Base-by-base conservation (phyloP, 768 basidiomycete species). In the Suillus ampliporus region DNA sequence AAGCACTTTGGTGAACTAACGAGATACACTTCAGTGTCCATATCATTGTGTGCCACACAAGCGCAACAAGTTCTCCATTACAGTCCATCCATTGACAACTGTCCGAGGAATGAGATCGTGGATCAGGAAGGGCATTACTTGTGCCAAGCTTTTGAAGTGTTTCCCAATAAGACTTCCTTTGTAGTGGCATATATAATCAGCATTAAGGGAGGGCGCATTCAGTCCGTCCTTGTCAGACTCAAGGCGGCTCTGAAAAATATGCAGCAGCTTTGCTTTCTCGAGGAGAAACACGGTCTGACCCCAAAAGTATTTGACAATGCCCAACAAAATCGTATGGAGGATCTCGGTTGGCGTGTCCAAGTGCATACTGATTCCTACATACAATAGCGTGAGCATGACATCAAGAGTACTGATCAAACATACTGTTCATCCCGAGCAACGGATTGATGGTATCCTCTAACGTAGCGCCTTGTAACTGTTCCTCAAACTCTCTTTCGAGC, bases 281-380 rank as follows among this genome's bases (percentile, higher is more conserved):
- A 74, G 58, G 1, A 70, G 26, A 37, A 37, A 48, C 2, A 37
- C 28, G 0, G 67, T 70, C 46, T 69, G 64, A 5, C 62, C 65
- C 65, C 69, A 77, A 43, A 71, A 68, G 46, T 77, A 77, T 76
- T n/a, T 77, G 41, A 75, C 66, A 15, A 74, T 58, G 5, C 76
- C 74, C 1, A 78, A 67, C 2, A 77, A 65, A 26, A 73, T 59
- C 0, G 72, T 76, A 37, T 76, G 75, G 1, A 77, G 66, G 2
- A 71, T 67, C 57, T 76, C 71, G 0, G 70, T 75, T 0, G 72
- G 77, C 0, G 72, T 80, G 41, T 79, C 75, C 3, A 62, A 38
- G 26, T 76, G 73, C n/a, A 75, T 67, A 41, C 76, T 64, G 2
- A 77, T 11, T 14, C 72, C 75, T 75, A 51, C n/a, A 21, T 23